Evolutionary conservation across 1,139 yeast genomes (phyloP).

Genomic region (Diutina pseudorugosa): DNA sequence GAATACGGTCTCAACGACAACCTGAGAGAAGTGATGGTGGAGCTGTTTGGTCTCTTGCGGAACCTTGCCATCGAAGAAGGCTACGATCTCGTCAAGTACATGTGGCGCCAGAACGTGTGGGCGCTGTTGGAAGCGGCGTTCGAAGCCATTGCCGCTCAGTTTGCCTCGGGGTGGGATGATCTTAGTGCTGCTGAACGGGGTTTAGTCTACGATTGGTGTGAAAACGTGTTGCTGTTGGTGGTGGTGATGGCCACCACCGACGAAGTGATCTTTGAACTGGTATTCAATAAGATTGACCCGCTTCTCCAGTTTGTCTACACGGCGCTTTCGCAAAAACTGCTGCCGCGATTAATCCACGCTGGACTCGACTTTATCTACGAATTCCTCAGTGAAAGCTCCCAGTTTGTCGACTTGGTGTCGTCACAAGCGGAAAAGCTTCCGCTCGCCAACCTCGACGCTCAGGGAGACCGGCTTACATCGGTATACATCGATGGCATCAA

Average conservation of each 20-base stretch:
- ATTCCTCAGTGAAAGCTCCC: constrained; percentile 51
- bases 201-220: constrained; percentile 41
- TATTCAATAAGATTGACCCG: constrained; percentile 33
- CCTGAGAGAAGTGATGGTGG: constrained; percentile 66
- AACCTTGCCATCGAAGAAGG: constrained; percentile 81
- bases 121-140: constrained; percentile 39
- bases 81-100: constrained; percentile 60
- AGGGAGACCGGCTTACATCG: constrained; percentile 31
- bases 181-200: constrained; percentile 11
- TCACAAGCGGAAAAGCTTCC: constrained; percentile 7
- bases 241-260: constrained; percentile 58
- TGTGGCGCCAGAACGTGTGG: constrained; percentile 77
- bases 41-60: constrained; percentile 68
- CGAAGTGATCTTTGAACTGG: constrained; percentile 42
- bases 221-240: constrained; percentile 58
- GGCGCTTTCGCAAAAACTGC: constrained; percentile 23
- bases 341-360: constrained; percentile 31
- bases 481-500: constrained; percentile 48
- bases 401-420: constrained; percentile 31
- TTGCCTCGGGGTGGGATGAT: constrained; percentile 22
- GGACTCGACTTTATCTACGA: constrained; percentile 54
- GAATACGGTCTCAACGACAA: constrained; percentile 55
- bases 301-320: constrained; percentile 31
- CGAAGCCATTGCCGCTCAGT: constrained; percentile 35
- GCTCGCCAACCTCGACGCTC: constrained; percentile 13